Evolutionary conservation across 441 rosid species (phyloP).

Genomic region (Mallotus japonicus): DNA sequence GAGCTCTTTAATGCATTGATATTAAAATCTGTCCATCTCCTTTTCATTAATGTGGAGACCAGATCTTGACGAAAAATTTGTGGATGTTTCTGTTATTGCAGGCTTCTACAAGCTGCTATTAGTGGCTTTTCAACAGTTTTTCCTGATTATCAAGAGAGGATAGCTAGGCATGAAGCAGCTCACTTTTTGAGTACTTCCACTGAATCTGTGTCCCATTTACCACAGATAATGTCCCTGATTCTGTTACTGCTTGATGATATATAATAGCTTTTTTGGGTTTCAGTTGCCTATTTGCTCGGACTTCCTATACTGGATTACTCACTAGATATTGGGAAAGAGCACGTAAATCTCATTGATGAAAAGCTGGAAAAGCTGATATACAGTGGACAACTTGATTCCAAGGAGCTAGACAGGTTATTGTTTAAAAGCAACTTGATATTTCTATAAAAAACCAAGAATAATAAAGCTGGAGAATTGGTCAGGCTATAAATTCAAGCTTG

Average conservation of each 20-base stretch:
- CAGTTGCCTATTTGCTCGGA: slow-evolving; percentile 83
- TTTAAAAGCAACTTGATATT: background rate
- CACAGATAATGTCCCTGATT: background rate
- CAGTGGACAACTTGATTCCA: slow-evolving; percentile 80
- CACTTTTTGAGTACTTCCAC: slow-evolving; percentile 69
- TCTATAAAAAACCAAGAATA: too few species aligned
- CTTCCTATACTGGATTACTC: slow-evolving; percentile 86
- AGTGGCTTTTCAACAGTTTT: slow-evolving; percentile 71
- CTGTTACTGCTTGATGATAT: background rate
- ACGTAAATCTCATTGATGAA: slow-evolving; percentile 81
- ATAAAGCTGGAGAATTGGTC: too few species aligned
- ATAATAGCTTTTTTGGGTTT: slow-evolving; percentile 13
- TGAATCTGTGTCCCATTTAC: background rate
- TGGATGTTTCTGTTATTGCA: slow-evolving; percentile 13
- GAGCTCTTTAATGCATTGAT: background rate
- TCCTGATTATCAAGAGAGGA: slow-evolving; percentile 88
- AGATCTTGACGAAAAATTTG: too few species aligned
- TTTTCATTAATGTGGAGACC: background rate
- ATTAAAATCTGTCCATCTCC: background rate
- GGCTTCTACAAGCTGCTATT: slow-evolving; percentile 92
- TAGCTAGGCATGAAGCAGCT: slow-evolving; percentile 88
- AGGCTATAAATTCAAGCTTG: background rate
- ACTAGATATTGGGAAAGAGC: slow-evolving; percentile 85
- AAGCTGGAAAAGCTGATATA: slow-evolving; percentile 77
- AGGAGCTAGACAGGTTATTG: slow-evolving; percentile 76